A percentile compares a stretch with the other conserved stretches of the same genome.
phyloP scores from a whole-genome alignment of 1,139 yeast species.

The Kodamaea plutei region DNA sequence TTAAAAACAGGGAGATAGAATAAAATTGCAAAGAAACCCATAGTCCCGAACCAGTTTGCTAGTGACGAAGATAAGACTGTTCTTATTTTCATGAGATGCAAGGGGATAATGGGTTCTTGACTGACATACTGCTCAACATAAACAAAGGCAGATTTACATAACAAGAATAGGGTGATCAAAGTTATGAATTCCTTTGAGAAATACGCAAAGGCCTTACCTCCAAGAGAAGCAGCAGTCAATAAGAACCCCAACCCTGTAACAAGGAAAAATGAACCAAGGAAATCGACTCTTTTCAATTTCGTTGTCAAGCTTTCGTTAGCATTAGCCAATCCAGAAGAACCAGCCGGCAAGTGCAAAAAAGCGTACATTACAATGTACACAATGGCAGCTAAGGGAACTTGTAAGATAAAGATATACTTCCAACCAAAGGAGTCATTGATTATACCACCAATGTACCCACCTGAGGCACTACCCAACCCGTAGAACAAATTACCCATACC shows the following conservation, averaged over 20 bases:
- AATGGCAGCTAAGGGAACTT: slow-evolving; percentile 57
- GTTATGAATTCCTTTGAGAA: slow-evolving; percentile 30
- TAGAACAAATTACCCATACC: slow-evolving; percentile 59
- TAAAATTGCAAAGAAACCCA: slow-evolving; percentile 50
- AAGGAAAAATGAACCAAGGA: slow-evolving; percentile 62
- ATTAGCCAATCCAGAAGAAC: slow-evolving; percentile 44
- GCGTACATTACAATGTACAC: slow-evolving; percentile 42
- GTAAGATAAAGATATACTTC: slow-evolving; percentile 57
- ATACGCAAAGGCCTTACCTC: slow-evolving; percentile 54
- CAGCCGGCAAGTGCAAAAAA: slow-evolving; percentile 43
- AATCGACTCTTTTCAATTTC: slow-evolving; percentile 60
- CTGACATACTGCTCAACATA: slow-evolving; percentile 54
- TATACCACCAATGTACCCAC: slow-evolving; percentile 66
- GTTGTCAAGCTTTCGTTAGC: slow-evolving; percentile 36
- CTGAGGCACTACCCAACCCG: slow-evolving; percentile 68
- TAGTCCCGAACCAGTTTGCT: slow-evolving; percentile 62
- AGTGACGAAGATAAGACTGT: slow-evolving; percentile 63
- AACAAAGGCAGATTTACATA: slow-evolving; percentile 33
- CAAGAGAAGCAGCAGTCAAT: slow-evolving; percentile 67
- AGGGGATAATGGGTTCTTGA: slow-evolving; percentile 65
- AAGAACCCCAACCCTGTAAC: slow-evolving; percentile 50
- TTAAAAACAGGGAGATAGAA: slow-evolving; percentile 66
- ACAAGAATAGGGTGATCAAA: slow-evolving; percentile 17
- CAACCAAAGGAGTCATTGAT: slow-evolving; percentile 74
- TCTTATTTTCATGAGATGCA: slow-evolving; percentile 49